A percentile compares a stretch with the other conserved stretches of the same genome.
These are phyloP conservation scores for Neoascochyta sp. DNA, from an alignment of 2,329 filamentous ascomycete genomes.

Conservation along the genomic window DNA sequence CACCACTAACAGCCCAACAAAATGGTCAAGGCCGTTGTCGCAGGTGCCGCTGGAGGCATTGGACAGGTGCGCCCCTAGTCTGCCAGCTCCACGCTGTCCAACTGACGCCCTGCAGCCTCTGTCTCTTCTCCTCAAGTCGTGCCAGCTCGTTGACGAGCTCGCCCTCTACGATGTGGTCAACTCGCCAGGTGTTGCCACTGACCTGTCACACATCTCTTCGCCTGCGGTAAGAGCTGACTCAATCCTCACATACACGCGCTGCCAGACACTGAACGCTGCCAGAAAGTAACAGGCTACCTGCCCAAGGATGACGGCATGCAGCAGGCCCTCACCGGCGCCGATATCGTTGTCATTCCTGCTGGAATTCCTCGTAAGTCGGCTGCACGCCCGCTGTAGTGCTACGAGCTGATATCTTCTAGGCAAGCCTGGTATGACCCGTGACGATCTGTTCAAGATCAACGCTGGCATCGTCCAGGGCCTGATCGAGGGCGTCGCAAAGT, in stretches of 20 bases:
- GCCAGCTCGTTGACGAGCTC: slow-evolving; percentile 83
- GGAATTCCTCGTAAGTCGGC: slow-evolving; percentile 81
- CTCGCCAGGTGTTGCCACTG: slow-evolving; percentile 90
- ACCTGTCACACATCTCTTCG: slow-evolving; percentile 96
- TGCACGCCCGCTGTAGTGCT: background rate
- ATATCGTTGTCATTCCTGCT: slow-evolving; percentile 95
- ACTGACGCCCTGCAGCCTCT: slow-evolving; percentile 63
- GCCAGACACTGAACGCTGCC: slow-evolving; percentile 15
- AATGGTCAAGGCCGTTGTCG: slow-evolving; percentile 58
- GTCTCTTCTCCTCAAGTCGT: slow-evolving; percentile 92
- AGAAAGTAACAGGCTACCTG: slow-evolving; percentile 82
- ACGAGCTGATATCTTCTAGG: slow-evolving; percentile 53
- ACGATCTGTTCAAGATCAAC: slow-evolving; percentile 99
- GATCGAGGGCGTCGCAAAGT: slow-evolving; percentile 81
- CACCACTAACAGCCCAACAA: slow-evolving; percentile 22
- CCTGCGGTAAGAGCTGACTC: slow-evolving; percentile 59
- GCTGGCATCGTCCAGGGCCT: slow-evolving; percentile 95
- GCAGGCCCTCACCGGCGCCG: slow-evolving; percentile 83
- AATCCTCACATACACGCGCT: slow-evolving; percentile 4
- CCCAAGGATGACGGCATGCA: slow-evolving; percentile 81
- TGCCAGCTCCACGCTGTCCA: slow-evolving; percentile 3
- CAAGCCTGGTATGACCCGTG: slow-evolving; percentile 99
- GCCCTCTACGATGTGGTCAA: slow-evolving; percentile 99
- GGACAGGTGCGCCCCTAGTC: slow-evolving; percentile 66
- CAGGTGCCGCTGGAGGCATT: slow-evolving; percentile 97